Conservation (phyloP, 768 basidiomycete genomes). For the Xerocomus potaroensis region DNA sequence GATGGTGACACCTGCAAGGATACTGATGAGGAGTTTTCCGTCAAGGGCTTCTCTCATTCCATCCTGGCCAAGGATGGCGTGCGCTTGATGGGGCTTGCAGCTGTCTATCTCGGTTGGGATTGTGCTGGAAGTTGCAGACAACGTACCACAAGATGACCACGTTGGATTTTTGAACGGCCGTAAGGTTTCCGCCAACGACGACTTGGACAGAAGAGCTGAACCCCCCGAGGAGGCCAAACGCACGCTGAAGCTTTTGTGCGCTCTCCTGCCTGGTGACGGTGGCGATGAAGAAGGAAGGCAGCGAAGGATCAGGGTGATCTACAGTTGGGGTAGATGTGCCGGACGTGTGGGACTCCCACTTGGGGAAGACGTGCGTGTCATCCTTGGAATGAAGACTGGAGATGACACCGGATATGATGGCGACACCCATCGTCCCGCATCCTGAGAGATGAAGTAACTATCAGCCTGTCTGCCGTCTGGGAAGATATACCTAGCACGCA, state of each 20-base stretch:
- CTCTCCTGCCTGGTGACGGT: slow-evolving; percentile 81
- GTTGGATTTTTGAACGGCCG: slow-evolving; percentile 69
- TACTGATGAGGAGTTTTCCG: slow-evolving; percentile 92
- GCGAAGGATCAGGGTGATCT: slow-evolving; percentile 54
- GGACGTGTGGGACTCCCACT: slow-evolving; percentile 69
- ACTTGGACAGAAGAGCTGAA: slow-evolving; percentile 70
- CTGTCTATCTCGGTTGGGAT: slow-evolving; percentile 37
- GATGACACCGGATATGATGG: slow-evolving; percentile 89
- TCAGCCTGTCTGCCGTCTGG: slow-evolving; percentile 3
- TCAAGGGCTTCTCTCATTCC: slow-evolving; percentile 83
- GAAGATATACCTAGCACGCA: slow-evolving; percentile 67
- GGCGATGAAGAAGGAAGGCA: slow-evolving; percentile 79
- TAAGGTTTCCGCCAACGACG: slow-evolving; percentile 61
- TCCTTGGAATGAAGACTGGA: slow-evolving; percentile 65
- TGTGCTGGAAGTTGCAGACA: background rate
- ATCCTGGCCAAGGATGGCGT: slow-evolving; percentile 61
- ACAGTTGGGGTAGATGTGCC: slow-evolving; percentile 68
- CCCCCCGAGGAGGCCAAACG: slow-evolving; percentile 56
- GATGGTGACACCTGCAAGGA: slow-evolving; percentile 95
- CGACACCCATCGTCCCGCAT: slow-evolving; percentile 98
- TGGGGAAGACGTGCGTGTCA: slow-evolving; percentile 29
- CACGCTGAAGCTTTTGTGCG: slow-evolving; percentile 56
- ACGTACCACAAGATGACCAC: slow-evolving; percentile 86
- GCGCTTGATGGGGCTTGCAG: slow-evolving; percentile 91
- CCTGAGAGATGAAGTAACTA: slow-evolving; percentile 45